A percentile compares a stretch with the other conserved stretches of the same genome.
phyloP scores from a whole-genome alignment of 208 protist species.

The Strigomonas culicis region DNA sequence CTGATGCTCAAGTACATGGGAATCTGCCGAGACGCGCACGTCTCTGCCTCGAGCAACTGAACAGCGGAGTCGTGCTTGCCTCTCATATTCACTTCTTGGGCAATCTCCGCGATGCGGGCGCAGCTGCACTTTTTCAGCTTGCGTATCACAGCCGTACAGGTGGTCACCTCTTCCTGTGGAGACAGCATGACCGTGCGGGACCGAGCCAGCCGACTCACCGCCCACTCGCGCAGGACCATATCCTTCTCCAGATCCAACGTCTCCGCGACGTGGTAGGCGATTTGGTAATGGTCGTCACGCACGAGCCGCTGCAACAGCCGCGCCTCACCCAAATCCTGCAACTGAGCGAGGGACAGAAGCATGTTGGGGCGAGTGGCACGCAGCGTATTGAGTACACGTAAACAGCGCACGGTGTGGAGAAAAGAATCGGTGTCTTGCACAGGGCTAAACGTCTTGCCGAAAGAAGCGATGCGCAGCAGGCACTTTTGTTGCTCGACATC shows the following conservation, averaged over 20 bases:
- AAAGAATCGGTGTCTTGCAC: slow-evolving; percentile 79
- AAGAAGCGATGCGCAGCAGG: slow-evolving; percentile 88
- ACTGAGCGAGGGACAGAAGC: slow-evolving; percentile 86
- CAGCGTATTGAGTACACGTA: slow-evolving; percentile 91
- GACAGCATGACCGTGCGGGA: slow-evolving; percentile 5
- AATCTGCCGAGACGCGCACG: slow-evolving; percentile 39
- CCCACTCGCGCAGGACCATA: slow-evolving; percentile 92
- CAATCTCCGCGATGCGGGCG: slow-evolving; percentile 55
- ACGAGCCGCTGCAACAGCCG: slow-evolving; percentile 77
- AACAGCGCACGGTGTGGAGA: slow-evolving; percentile 57
- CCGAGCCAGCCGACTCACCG: slow-evolving; percentile 78
- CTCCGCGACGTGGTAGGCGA: slow-evolving; percentile 81
- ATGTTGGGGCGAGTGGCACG: slow-evolving; percentile 65
- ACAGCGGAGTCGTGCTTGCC: slow-evolving; percentile 47
- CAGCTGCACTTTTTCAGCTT: slow-evolving; percentile 44
- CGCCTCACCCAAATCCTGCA: slow-evolving; percentile 46
- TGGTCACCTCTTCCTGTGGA: slow-evolving; percentile 24
- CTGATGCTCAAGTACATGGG: slow-evolving; percentile 66
- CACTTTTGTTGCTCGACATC: slow-evolving; percentile 67
- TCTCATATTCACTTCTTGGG: slow-evolving; percentile 37
- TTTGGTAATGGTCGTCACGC: slow-evolving; percentile 71
- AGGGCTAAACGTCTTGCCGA: slow-evolving; percentile 92
- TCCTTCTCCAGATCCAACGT: slow-evolving; percentile 58
- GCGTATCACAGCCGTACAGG: slow-evolving; percentile 36
- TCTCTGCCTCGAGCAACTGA: slow-evolving; percentile 54